Conservation (phyloP, 768 basidiomycete species). For the Bullera alba region DNA sequence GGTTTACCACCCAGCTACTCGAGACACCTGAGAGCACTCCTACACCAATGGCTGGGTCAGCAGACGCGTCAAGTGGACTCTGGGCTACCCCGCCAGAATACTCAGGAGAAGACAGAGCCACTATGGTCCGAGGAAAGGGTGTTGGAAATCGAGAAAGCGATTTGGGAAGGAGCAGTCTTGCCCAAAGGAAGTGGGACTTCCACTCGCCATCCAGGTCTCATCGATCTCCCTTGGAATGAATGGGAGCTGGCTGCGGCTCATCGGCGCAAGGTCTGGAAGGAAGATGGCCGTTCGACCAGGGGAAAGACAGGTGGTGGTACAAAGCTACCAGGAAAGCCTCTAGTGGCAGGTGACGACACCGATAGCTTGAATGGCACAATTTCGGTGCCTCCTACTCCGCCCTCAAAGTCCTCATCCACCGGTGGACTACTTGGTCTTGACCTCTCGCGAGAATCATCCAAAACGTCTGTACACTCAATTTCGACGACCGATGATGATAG, state of each 20-base stretch:
- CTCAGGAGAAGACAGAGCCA: neutral
- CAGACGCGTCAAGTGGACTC: conserved; percentile 8
- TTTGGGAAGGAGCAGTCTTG: conserved; percentile 21
- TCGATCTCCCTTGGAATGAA: no score
- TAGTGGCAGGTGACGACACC: neutral
- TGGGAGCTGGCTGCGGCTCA: no score
- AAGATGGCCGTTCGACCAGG: neutral
- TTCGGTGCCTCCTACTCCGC: neutral
- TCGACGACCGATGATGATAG: neutral
- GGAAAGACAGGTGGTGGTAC: neutral
- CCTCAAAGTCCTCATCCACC: neutral
- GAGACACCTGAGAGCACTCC: conserved; percentile 18
- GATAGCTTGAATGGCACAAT: neutral
- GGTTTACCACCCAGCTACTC: conserved; percentile 33
- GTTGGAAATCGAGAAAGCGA: conserved; percentile 17
- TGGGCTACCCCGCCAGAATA: conserved; percentile 17
- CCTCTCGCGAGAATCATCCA: neutral
- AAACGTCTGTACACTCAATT: neutral
- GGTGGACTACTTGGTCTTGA: neutral
- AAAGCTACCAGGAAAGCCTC: neutral
- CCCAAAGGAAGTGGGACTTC: neutral
- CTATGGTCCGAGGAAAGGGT: conserved; percentile 20
- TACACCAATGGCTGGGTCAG: conserved; percentile 34
- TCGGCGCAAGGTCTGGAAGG: neutral
- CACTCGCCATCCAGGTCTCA: no score